Evolutionary conservation across 805 yeast genomes (phyloP).

Genomic region (Candida montana): DNA sequence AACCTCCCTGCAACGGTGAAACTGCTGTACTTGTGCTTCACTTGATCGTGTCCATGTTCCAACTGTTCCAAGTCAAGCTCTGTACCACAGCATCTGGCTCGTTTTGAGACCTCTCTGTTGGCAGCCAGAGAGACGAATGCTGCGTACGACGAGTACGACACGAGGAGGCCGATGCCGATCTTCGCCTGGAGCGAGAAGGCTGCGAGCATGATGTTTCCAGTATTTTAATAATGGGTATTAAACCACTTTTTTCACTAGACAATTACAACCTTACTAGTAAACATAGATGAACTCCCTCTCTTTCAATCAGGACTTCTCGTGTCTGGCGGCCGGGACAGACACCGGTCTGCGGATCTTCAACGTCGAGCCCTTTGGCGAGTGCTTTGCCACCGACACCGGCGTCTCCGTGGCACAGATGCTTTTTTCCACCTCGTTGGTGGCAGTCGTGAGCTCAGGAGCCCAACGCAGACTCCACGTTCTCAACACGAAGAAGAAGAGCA

Average conservation of each 20-base stretch:
- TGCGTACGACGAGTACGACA: slow-evolving; percentile 61
- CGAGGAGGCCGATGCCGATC: slow-evolving; percentile 25
- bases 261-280: too few relatives aligned
- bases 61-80: not conserved
- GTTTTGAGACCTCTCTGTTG: slow-evolving; percentile 43
- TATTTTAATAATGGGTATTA: not conserved
- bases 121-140: slow-evolving; percentile 54
- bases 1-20: slow-evolving; percentile 67
- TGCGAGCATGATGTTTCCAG: slow-evolving; percentile 1
- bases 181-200: slow-evolving; percentile 21
- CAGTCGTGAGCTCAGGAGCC: slow-evolving; percentile 74
- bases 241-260: too few relatives aligned
- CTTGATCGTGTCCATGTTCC: slow-evolving; percentile 11
- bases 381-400: slow-evolving; percentile 42
- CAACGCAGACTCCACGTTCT: slow-evolving; percentile 59
- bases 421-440: slow-evolving; percentile 81
- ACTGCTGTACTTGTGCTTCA: slow-evolving; percentile 35
- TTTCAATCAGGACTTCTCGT: slow-evolving; percentile 74
- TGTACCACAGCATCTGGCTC: slow-evolving; percentile 25
- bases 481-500: slow-evolving; percentile 63
- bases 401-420: slow-evolving; percentile 79
- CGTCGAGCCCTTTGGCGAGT: slow-evolving; percentile 82
- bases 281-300: too few relatives aligned
- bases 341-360: slow-evolving; percentile 70
- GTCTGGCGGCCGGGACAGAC: slow-evolving; percentile 70